phyloP scores from a whole-genome alignment of 164 flowering plant genomes.

The Vitis labrusca region DNA sequence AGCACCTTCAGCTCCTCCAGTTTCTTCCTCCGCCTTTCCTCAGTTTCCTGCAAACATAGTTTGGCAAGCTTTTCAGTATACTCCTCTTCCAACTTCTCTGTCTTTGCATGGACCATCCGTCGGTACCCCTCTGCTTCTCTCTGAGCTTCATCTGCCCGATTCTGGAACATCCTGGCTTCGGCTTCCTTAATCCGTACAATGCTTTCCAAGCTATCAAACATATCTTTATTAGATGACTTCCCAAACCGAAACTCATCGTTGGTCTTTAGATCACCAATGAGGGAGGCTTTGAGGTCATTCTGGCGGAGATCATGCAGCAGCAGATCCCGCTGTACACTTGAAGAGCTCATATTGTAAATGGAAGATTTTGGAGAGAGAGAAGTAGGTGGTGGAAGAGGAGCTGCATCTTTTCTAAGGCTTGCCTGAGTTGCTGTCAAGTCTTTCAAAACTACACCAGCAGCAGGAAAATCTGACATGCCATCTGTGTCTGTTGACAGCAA shows the following conservation, averaged over 20 bases:
- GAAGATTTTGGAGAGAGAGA: slow-evolving; percentile 37
- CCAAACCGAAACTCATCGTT: slow-evolving; percentile 49
- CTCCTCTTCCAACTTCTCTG: slow-evolving; percentile 77
- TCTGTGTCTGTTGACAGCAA: slow-evolving; percentile 33
- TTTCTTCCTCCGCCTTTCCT: slow-evolving; percentile 76
- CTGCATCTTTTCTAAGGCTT: slow-evolving; percentile 34
- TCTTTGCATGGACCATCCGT: slow-evolving; percentile 47
- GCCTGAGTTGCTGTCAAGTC: slow-evolving; percentile 36
- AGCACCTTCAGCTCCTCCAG: slow-evolving; percentile 77
- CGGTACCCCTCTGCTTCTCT: slow-evolving; percentile 71
- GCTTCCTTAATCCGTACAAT: slow-evolving; percentile 79
- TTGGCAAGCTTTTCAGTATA: slow-evolving; percentile 66
- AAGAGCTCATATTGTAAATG: slow-evolving; percentile 32
- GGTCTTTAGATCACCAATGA: slow-evolving; percentile 26
- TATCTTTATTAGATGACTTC: slow-evolving; percentile 40
- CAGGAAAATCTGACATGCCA: slow-evolving; percentile 37
- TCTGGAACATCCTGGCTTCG: slow-evolving; percentile 90
- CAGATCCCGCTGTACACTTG: slow-evolving; percentile 29
- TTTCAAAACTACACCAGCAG: slow-evolving; percentile 39
- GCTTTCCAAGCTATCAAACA: slow-evolving; percentile 79
- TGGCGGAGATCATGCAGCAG: slow-evolving; percentile 25
- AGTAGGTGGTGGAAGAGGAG: slow-evolving; percentile 31
- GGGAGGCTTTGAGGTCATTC: slow-evolving; percentile 35
- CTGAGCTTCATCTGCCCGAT: slow-evolving; percentile 84
- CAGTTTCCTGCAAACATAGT: slow-evolving; percentile 76